Conservation (phyloP, 2,329 filamentous ascomycete genomes). For the Diaporthe australafricana region DNA sequence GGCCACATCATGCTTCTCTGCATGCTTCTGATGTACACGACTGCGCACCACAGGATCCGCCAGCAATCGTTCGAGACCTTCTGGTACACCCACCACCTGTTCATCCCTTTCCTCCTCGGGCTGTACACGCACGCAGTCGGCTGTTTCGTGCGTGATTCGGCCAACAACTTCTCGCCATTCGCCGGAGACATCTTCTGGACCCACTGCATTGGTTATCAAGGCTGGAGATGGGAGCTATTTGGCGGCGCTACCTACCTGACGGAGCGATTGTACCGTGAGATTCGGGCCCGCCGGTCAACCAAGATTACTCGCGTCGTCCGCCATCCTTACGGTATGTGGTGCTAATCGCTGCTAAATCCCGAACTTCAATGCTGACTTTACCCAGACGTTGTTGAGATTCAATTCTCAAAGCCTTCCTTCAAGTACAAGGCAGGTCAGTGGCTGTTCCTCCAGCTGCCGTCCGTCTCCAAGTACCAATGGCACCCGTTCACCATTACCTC, state of each 20-base stretch:
- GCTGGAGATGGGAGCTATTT: constrained; percentile 96
- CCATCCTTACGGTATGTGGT: constrained; percentile 85
- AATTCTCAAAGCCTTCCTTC: constrained; percentile 96
- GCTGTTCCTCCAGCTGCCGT: constrained; percentile 95
- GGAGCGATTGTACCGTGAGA: constrained; percentile 91
- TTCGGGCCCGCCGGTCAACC: constrained; percentile 84
- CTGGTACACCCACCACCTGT: constrained; percentile 99
- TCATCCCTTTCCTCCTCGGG: constrained; percentile 92
- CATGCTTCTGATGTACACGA: constrained; percentile 99
- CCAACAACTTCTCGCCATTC: constrained; percentile 81
- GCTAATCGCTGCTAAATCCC: neutral
- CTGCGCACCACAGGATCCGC: constrained; percentile 90
- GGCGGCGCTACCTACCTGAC: constrained; percentile 86
- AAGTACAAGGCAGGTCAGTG: constrained; percentile 98
- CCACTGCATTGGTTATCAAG: constrained; percentile 94
- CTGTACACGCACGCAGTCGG: constrained; percentile 96
- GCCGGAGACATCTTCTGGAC: constrained; percentile 85
- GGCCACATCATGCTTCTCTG: constrained; percentile 98
- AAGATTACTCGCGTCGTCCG: constrained; percentile 94
- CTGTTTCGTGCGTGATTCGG: constrained; percentile 92
- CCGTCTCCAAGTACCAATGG: constrained; percentile 92
- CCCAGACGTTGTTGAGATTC: constrained; percentile 89
- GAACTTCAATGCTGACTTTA: constrained; percentile 44
- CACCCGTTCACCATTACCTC: constrained; percentile 99
- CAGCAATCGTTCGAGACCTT: constrained; percentile 99